Percentiles rank a stretch among this genome's conserved stretches.
These are phyloP conservation scores for Microbotryum violaceum DNA, from an alignment of 1,284 basidiomycete genomes.

Conservation along the genomic window DNA sequence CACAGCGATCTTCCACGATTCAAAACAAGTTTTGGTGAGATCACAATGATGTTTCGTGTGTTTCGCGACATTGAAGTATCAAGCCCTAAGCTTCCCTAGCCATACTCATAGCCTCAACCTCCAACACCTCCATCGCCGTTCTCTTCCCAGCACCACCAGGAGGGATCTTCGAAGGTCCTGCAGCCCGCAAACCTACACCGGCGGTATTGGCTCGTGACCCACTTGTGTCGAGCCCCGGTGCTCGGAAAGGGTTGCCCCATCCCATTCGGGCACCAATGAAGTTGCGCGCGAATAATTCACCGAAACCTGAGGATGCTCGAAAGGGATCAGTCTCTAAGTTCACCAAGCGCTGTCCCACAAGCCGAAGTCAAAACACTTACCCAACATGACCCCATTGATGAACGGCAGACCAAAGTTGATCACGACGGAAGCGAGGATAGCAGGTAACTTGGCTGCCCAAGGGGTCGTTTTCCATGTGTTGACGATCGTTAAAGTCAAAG, in stretches of 20 bases:
- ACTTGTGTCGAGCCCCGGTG: constrained; percentile 1
- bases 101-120: constrained; percentile 8
- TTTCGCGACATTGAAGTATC: no score
- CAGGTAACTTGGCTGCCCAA: constrained; percentile 55
- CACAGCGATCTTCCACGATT: no score
- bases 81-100: no score
- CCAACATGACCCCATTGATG: constrained; percentile 95
- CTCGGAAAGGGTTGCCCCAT: constrained; percentile 33
- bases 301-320: constrained; percentile 37
- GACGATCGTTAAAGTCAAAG: constrained; percentile 68
- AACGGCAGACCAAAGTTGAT: constrained; percentile 92
- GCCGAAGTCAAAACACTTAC: constrained; percentile 7
- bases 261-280: constrained; percentile 59
- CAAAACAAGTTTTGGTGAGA: no score
- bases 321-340: no score
- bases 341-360: background rate
- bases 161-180: constrained; percentile 4
- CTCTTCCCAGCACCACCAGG: constrained; percentile 30
- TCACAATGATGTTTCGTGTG: no score
- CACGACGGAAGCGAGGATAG: constrained; percentile 70
- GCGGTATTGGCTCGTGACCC: constrained; percentile 17
- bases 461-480: constrained; percentile 55
- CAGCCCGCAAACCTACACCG: constrained; percentile 29
- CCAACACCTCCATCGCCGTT: constrained; percentile 27
- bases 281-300: constrained; percentile 91